A percentile compares a stretch with the other conserved stretches of the same genome.
These are phyloP conservation scores for Nemania sp. DNA, from an alignment of 2,329 filamentous ascomycete genomes.

Conservation along the genomic window DNA sequence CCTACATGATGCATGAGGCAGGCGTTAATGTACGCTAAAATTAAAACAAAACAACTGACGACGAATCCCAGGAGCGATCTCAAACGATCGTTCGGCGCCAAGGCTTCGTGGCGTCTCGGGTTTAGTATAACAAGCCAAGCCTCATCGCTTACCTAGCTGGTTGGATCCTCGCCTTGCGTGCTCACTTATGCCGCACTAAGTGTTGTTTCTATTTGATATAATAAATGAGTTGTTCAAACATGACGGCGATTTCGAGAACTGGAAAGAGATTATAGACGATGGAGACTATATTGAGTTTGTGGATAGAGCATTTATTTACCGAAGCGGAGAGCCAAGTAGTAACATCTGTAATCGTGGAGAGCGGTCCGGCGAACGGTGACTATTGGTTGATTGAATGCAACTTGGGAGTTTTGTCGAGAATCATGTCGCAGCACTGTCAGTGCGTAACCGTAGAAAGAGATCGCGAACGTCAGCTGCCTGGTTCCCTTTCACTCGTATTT, in stretches of 20 bases:
- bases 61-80: slow-evolving; percentile 34
- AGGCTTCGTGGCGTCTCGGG: slow-evolving; percentile 24
- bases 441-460: neutral
- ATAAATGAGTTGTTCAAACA: neutral
- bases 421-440: slow-evolving; percentile 19
- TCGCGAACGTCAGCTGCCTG: neutral
- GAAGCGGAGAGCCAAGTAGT: no score
- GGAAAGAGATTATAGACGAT: neutral
- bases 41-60: slow-evolving; percentile 30
- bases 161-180: no score
- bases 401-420: neutral
- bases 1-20: slow-evolving; percentile 8
- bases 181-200: neutral
- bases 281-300: no score
- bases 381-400: slow-evolving; percentile 5
- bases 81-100: slow-evolving; percentile 37
- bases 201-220: neutral
- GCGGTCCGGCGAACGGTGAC: neutral
- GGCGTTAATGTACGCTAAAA: slow-evolving; percentile 6
- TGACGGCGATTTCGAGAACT: neutral
- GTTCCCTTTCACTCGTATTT: neutral
- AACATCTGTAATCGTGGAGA: no score
- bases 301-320: neutral
- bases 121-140: slow-evolving; percentile 15
- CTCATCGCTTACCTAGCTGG: slow-evolving; percentile 1